phyloP scores from a whole-genome alignment of 2,329 filamentous ascomycete species.

The Penicillium sp. region DNA sequence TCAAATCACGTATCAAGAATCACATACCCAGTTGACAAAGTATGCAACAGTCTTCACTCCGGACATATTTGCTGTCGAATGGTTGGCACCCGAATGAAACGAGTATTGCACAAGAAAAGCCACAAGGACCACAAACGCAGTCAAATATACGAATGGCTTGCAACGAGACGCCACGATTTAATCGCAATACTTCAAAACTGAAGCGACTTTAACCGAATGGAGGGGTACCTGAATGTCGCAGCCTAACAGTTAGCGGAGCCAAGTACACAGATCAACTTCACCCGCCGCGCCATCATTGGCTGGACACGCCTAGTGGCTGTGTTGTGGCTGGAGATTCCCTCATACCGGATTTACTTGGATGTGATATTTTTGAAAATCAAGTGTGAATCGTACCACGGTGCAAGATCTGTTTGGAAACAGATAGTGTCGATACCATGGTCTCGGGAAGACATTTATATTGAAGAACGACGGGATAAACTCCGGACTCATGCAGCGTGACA shows the following conservation, averaged over 20 bases:
- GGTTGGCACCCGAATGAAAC: constrained; percentile 6
- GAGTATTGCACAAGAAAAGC: constrained; percentile 15
- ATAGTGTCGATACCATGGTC: background rate
- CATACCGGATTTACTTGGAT: no score
- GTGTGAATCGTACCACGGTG: no score
- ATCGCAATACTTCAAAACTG: background rate
- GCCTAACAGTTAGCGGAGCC: constrained; percentile 22
- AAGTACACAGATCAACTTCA: constrained; percentile 18
- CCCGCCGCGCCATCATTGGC: constrained; percentile 15
- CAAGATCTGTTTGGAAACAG: no score
- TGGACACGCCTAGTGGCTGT: no score
- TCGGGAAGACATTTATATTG: constrained; percentile 7
- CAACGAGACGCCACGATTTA: constrained; percentile 13
- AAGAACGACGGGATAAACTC: background rate
- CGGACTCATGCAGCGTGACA: constrained; percentile 14
- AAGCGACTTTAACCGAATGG: constrained; percentile 1
- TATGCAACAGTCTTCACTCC: constrained; percentile 39
- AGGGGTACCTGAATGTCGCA: constrained; percentile 24
- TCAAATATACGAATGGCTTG: constrained; percentile 6
- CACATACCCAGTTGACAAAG: constrained; percentile 44
- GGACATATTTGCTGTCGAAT: constrained; percentile 19
- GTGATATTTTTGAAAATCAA: no score
- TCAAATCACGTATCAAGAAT: background rate
- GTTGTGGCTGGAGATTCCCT: no score
- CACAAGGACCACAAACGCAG: constrained; percentile 13